Evolutionary conservation across 345 rosid species (phyloP).

Genomic region (Brassica rapa): DNA sequence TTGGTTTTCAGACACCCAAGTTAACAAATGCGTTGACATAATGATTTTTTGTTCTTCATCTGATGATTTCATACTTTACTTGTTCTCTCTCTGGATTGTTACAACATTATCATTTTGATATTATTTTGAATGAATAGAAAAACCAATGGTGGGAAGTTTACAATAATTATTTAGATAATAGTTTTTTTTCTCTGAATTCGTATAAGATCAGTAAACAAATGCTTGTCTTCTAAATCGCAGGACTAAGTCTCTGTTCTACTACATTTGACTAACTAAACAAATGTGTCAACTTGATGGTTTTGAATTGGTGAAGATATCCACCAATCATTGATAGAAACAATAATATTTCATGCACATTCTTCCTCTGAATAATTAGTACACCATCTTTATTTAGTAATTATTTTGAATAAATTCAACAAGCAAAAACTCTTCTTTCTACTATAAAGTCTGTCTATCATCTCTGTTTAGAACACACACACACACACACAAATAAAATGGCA

Average conservation of each 20-base stretch:
- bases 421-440: neutral
- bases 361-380: slow-evolving; percentile 1
- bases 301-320: neutral
- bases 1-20: too few relatives aligned
- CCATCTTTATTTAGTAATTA: neutral
- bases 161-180: neutral
- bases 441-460: neutral
- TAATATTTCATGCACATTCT: neutral
- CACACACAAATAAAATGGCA: neutral
- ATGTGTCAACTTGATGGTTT: neutral
- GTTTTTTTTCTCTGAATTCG: neutral
- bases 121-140: neutral
- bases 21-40: too few relatives aligned
- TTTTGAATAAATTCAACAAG: neutral
- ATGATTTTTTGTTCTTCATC: too few relatives aligned
- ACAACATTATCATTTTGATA: neutral
- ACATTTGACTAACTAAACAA: neutral
- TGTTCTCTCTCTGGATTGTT: slow-evolving; percentile 5
- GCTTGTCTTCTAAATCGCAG: neutral
- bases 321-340: slow-evolving; percentile 1
- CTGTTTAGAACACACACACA: neutral
- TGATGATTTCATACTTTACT: neutral
- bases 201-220: neutral
- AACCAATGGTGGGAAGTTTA: neutral
- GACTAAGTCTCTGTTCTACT: neutral